Base-by-base conservation (phyloP, 768 basidiomycete genomes). In the Pleurotus pulmonarius region DNA sequence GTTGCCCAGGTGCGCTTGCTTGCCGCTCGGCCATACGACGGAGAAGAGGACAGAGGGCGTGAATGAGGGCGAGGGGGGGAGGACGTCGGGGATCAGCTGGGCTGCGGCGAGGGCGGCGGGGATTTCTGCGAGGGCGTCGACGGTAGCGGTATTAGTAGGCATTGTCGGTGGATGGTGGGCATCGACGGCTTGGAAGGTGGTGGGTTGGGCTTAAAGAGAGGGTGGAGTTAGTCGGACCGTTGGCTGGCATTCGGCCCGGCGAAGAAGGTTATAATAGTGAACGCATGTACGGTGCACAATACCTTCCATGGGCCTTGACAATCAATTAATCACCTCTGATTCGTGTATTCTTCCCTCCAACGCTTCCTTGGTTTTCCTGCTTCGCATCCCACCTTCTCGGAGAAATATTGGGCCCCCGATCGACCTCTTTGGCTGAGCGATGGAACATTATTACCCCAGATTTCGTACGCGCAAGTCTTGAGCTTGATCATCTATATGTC, bases 361-460 rank as follows among this genome's bases (percentile, higher is more conserved):
- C 29, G 74, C 77, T 58, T 88, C 87, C 56, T 87, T 69, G 3
- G 81, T 68, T 61, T 98, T 95, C 5, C 83, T 93, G 56, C 83
- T 71, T 60, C 73, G 70, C 52, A 95, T 85, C 61, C 82, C 80
- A 1, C 98, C 82, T 66, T 94, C 85, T 56, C 83, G 75, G 46
- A 95, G 88, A 22, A 98, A 69, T 37, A 98, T 62, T 0, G 96
- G 94, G 62, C 0, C 97, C 97, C 5, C 86, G 83, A 71, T 99
- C 97, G 25, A 98, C 94, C 65, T 94, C 91, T 60, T 85, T 87
- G 34, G 98, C 85, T 12, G 98, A 96, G 22, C 87, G 81, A 71
- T 99, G 97, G 0, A 98, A 87, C 96, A 51, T 51, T 20, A 29
- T 49, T 8, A 49, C 34, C 4, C 22, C 51, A 8, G 89, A 85